phyloP scores from a whole-genome alignment of 2,329 filamentous ascomycete genomes.

The Monosporascus sp. region DNA sequence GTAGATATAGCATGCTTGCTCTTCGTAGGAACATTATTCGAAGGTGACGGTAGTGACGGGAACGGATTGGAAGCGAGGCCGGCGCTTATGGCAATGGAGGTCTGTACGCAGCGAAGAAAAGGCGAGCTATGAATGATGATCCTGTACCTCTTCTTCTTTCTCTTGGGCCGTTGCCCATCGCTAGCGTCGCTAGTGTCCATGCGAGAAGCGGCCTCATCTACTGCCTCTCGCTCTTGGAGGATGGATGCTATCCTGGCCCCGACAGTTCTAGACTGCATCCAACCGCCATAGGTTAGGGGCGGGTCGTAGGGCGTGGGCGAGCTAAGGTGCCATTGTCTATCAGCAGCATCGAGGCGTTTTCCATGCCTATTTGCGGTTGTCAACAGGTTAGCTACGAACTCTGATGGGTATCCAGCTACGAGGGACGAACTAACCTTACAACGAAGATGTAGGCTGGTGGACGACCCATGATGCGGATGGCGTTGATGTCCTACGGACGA shows the following conservation, averaged over 20 bases:
- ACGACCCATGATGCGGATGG: slow-evolving; percentile 33
- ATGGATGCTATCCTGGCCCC: slow-evolving; percentile 80
- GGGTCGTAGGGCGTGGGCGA: slow-evolving; percentile 94
- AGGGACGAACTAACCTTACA: slow-evolving; percentile 35
- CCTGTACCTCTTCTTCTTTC: slow-evolving; percentile 58
- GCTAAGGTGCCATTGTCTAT: slow-evolving; percentile 90
- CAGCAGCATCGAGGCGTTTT: slow-evolving; percentile 86
- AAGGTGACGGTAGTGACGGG: slow-evolving; percentile 20
- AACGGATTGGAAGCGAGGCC: slow-evolving; percentile 65
- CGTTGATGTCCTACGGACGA: background rate
- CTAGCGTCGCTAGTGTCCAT: slow-evolving; percentile 10
- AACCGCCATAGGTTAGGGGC: slow-evolving; percentile 89
- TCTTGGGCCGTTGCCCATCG: slow-evolving; percentile 9
- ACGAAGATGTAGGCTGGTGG: slow-evolving; percentile 46
- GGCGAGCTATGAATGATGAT: slow-evolving; percentile 91
- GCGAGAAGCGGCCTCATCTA: slow-evolving; percentile 23
- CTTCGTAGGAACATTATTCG: slow-evolving; percentile 11
- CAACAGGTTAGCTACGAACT: slow-evolving; percentile 1
- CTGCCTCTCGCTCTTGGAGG: slow-evolving; percentile 45
- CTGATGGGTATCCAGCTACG: background rate
- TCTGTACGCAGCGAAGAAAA: slow-evolving; percentile 88
- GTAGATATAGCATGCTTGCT: slow-evolving; percentile 11
- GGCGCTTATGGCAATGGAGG: slow-evolving; percentile 79
- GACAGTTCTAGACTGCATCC: slow-evolving; percentile 77
- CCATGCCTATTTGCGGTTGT: slow-evolving; percentile 59